Percentiles rank a stretch among this genome's conserved stretches.
phyloP scores from a whole-genome alignment of 2,329 filamentous ascomycete species.

The Ophiostoma australiae region DNA sequence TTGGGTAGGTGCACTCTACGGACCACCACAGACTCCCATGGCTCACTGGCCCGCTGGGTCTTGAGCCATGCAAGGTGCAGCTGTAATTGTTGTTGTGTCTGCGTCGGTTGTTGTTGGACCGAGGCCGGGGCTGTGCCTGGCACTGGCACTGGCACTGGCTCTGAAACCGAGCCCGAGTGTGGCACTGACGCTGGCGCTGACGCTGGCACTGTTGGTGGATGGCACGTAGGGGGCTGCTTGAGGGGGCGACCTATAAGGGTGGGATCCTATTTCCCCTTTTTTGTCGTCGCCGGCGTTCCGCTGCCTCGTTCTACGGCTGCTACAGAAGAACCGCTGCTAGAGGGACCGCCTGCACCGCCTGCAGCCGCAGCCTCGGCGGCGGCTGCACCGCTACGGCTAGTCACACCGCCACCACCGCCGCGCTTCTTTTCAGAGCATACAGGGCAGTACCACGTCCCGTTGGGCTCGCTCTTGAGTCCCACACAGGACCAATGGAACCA shows the following conservation, averaged over 20 bases:
- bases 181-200: not conserved
- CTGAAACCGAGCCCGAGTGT: not conserved
- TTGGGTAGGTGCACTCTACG: not conserved
- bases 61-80: not conserved
- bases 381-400: not conserved
- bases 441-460: conserved; percentile 64
- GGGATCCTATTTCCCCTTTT: conserved; percentile 25
- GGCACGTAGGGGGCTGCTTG: not conserved
- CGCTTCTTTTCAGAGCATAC: conserved; percentile 51
- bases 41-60: not conserved
- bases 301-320: not conserved
- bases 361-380: not conserved
- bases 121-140: not conserved
- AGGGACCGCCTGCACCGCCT: not conserved
- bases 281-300: conserved; percentile 17
- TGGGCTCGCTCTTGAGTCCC: conserved; percentile 62
- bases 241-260: not conserved
- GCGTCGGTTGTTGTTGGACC: not conserved
- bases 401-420: conserved; percentile 13
- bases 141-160: not conserved
- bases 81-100: not conserved
- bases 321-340: not conserved
- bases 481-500: conserved; percentile 85
- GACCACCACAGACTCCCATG: not conserved
- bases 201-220: not conserved